phyloP scores from a whole-genome alignment of 805 yeast species.

The Ogataea trehaloabstinens region DNA sequence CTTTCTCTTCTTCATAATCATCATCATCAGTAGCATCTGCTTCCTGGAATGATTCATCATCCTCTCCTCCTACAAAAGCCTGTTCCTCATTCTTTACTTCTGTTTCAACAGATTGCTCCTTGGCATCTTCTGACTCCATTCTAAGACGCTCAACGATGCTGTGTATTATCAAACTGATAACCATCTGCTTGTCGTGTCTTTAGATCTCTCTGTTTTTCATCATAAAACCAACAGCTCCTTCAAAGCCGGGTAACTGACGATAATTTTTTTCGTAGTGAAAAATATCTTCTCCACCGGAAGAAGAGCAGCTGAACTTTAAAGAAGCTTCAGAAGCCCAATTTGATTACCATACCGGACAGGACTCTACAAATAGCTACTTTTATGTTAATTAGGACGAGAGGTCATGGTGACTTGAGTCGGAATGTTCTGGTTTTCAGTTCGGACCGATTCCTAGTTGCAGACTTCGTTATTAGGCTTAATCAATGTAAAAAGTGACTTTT shows the following conservation, averaged over 20 bases:
- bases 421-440: constrained; percentile 1
- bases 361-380: constrained; percentile 1
- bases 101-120: constrained; percentile 1
- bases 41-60: constrained; percentile 18
- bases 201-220: too few species aligned
- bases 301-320: too few species aligned
- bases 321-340: constrained; percentile 4
- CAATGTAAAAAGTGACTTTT: background rate
- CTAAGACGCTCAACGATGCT: too few species aligned
- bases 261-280: constrained; percentile 7
- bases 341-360: constrained; percentile 11
- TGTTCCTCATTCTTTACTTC: background rate
- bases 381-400: background rate
- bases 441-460: background rate
- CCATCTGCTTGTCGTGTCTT: too few species aligned
- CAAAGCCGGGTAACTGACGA: background rate
- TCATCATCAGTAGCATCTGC: constrained; percentile 23
- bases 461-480: constrained; percentile 1
- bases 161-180: too few species aligned
- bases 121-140: background rate
- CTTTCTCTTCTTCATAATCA: constrained; percentile 24
- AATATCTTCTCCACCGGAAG: constrained; percentile 8
- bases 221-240: too few species aligned
- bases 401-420: background rate
- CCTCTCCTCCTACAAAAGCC: constrained; percentile 2